Evolutionary conservation across 495 filamentous ascomycete genomes (phyloP).

Genomic region (Rusavskia elegans): DNA sequence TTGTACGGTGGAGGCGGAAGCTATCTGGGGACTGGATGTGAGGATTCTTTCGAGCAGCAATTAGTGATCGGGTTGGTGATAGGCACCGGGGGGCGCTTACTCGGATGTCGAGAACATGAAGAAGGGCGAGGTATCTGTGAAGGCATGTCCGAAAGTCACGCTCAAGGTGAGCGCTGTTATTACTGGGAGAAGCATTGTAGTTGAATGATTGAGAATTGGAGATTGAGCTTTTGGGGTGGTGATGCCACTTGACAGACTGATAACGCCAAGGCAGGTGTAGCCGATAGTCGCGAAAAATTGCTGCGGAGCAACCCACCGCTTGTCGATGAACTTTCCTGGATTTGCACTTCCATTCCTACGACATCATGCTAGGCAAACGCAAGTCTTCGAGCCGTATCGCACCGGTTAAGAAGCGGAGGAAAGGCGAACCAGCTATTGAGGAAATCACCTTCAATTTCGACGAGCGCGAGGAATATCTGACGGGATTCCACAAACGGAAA

Average conservation of each 20-base stretch:
- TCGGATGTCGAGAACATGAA: constrained; percentile 65
- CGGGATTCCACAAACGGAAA: constrained; percentile 94
- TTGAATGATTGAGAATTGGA: neutral
- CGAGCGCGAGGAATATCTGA: constrained; percentile 71
- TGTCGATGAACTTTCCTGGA: too few relatives aligned
- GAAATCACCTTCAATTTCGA: constrained; percentile 66
- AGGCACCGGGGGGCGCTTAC: constrained; percentile 29
- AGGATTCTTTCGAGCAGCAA: constrained; percentile 21
- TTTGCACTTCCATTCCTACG: neutral
- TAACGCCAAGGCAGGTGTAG: neutral
- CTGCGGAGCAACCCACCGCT: too few relatives aligned
- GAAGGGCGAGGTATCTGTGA: constrained; percentile 75
- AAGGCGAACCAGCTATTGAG: constrained; percentile 38
- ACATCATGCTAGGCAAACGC: constrained; percentile 5
- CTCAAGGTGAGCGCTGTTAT: constrained; percentile 37
- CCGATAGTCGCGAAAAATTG: neutral
- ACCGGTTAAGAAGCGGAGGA: constrained; percentile 49
- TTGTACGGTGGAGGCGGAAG: constrained; percentile 23
- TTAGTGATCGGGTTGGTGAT: neutral
- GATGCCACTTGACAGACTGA: constrained; percentile 2
- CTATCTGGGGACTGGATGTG: constrained; percentile 27
- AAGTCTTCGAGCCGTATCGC: constrained; percentile 15
- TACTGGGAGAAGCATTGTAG: neutral
- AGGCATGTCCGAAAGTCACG: constrained; percentile 46
- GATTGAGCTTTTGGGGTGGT: neutral